These are phyloP conservation scores for Eimeria tenella DNA, from an alignment of 169 alveolate species.

Conservation along the genomic window DNA sequence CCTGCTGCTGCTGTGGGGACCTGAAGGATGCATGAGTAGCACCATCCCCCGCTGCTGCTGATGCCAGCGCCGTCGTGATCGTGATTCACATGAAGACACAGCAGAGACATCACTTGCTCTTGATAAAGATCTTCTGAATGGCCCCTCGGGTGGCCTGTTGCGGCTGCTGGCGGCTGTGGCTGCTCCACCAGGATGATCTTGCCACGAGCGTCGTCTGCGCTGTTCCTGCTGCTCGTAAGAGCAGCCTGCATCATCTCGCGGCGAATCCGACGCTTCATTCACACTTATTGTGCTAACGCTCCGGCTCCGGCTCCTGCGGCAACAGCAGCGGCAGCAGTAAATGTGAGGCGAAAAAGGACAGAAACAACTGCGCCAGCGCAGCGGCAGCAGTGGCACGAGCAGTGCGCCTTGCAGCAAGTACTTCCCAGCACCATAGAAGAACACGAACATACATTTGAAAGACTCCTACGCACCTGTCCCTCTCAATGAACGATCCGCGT, in stretches of 20 bases:
- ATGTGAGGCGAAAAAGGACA: neutral
- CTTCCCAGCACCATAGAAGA: neutral
- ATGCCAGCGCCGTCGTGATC: slow-evolving; percentile 9
- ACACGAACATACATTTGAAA: neutral
- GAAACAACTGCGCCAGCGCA: neutral
- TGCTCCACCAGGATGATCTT: neutral
- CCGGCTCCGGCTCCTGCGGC: neutral
- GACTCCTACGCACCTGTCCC: neutral
- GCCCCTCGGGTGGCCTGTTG: neutral
- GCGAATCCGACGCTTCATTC: neutral
- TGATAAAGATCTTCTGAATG: neutral
- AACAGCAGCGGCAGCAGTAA: neutral
- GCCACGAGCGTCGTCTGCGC: neutral
- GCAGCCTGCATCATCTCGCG: neutral
- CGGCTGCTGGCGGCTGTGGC: slow-evolving; percentile 7
- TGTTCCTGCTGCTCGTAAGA: neutral
- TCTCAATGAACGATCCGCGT: neutral
- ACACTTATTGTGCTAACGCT: neutral
- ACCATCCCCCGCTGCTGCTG: slow-evolving; percentile 9
- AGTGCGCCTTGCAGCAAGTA: too few species aligned
- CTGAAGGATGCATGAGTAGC: slow-evolving; percentile 12
- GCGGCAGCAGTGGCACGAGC: neutral
- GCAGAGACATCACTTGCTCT: slow-evolving; percentile 2
- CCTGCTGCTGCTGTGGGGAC: slow-evolving; percentile 12
- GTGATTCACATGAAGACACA: neutral